A percentile compares a stretch with the other conserved stretches of the same genome.
These are phyloP conservation scores for Hordeum pubiflorum DNA, from an alignment of 202 grass and related monocot genomes.

Conservation along the genomic window DNA sequence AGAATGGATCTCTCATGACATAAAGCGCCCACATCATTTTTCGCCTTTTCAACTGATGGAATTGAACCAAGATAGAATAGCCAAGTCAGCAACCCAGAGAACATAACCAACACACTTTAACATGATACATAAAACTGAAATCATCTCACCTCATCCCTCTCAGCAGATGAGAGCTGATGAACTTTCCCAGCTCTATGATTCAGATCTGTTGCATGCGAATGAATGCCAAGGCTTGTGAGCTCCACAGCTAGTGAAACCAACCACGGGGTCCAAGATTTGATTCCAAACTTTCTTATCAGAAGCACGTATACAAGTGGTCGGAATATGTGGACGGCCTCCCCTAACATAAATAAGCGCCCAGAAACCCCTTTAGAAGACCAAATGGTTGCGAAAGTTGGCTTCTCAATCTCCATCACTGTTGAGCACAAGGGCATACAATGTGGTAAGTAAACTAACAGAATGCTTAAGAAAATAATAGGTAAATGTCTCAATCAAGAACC, in stretches of 20 bases:
- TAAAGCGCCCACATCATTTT: conserved; percentile 90
- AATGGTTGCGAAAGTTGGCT: conserved; percentile 59
- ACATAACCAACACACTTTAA: background rate
- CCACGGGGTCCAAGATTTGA: conserved; percentile 92
- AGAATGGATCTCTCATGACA: conserved; percentile 95
- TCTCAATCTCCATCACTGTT: conserved; percentile 41
- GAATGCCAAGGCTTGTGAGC: conserved; percentile 63
- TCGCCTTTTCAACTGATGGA: conserved; percentile 72
- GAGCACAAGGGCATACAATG: background rate
- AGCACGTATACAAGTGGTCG: conserved; percentile 86
- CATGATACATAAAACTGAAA: background rate
- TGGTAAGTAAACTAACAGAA: background rate
- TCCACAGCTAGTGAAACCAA: conserved; percentile 77
- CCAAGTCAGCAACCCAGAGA: conserved; percentile 3
- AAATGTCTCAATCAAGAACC: background rate
- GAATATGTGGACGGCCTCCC: conserved; percentile 74
- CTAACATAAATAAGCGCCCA: conserved; percentile 62
- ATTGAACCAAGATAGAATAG: conserved; percentile 13
- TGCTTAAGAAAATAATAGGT: background rate
- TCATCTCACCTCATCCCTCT: conserved; percentile 77
- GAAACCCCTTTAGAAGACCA: conserved; percentile 74
- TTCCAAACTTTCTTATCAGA: conserved; percentile 85
- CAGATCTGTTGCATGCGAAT: conserved; percentile 52
- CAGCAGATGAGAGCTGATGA: conserved; percentile 57
- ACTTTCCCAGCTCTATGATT: conserved; percentile 42